Evolutionary conservation across 2,329 filamentous ascomycete species (phyloP).

Genomic region (Ophioceras dolichostomum): DNA sequence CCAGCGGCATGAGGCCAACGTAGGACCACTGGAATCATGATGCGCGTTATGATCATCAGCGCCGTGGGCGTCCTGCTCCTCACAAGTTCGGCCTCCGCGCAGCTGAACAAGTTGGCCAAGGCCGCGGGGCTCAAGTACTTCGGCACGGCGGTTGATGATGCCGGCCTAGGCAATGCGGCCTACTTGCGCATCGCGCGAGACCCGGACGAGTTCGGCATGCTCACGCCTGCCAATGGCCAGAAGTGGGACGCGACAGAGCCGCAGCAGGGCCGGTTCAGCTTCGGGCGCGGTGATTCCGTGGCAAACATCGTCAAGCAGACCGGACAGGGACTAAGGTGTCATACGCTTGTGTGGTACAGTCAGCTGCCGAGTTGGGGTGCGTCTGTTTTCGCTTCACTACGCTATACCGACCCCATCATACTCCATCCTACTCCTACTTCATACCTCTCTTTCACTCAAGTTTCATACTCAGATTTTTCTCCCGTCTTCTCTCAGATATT

Average conservation of each 20-base stretch:
- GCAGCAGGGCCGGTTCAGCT: slow-evolving; percentile 42
- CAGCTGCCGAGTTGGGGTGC: slow-evolving; percentile 39
- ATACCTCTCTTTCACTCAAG: too few relatives aligned
- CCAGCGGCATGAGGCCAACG: too few relatives aligned
- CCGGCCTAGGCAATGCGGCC: slow-evolving; percentile 34
- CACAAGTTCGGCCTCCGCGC: not conserved
- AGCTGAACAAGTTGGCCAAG: slow-evolving; percentile 40
- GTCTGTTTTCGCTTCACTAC: not conserved
- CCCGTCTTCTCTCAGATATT: not conserved
- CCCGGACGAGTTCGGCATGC: slow-evolving; percentile 47
- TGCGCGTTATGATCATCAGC: too few relatives aligned
- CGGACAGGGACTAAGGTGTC: slow-evolving; percentile 45
- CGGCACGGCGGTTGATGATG: slow-evolving; percentile 51
- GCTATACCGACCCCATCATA: too few relatives aligned
- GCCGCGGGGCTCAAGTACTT: slow-evolving; percentile 49
- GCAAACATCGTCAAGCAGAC: slow-evolving; percentile 33
- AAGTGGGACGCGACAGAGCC: slow-evolving; percentile 55
- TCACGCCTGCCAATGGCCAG: slow-evolving; percentile 52
- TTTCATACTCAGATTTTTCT: too few relatives aligned
- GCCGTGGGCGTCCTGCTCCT: too few relatives aligned
- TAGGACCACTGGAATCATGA: too few relatives aligned
- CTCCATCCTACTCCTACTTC: too few relatives aligned
- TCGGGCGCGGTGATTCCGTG: slow-evolving; percentile 40
- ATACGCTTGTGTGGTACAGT: slow-evolving; percentile 42
- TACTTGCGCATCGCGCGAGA: slow-evolving; percentile 45